These are phyloP conservation scores for Penicillium occitanis DNA, from an alignment of 2,329 filamentous ascomycete species.

Conservation along the genomic window DNA sequence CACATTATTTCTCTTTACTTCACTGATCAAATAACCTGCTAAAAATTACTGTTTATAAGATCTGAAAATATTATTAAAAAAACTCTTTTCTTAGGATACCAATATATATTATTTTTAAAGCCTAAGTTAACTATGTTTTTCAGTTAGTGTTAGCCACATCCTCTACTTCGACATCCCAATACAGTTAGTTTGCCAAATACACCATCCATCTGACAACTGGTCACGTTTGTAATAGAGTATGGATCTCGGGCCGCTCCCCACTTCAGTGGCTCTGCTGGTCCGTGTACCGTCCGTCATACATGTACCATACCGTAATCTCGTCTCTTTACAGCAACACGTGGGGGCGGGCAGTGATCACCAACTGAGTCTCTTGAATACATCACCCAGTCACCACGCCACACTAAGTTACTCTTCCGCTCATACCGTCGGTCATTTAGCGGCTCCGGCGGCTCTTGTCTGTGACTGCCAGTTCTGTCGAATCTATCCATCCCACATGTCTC, in stretches of 20 bases:
- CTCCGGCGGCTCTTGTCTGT: not conserved
- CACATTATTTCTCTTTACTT: too few species aligned
- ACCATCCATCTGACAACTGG: not conserved
- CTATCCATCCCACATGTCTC: not conserved
- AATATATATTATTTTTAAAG: too few species aligned
- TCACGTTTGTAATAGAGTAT: not conserved
- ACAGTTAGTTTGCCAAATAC: not conserved
- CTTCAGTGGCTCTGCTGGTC: not conserved
- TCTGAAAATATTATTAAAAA: not conserved
- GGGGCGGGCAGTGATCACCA: not conserved
- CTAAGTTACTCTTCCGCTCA: not conserved
- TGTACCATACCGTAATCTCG: not conserved
- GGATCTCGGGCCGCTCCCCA: constrained; percentile 15
- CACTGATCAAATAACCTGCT: too few species aligned
- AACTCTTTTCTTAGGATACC: too few species aligned
- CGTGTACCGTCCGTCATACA: not conserved
- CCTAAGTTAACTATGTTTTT: too few species aligned
- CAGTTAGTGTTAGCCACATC: not conserved
- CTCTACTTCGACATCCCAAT: not conserved
- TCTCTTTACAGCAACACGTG: not conserved
- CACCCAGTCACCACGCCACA: not conserved
- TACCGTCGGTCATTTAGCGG: not conserved
- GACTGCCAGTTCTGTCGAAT: not conserved
- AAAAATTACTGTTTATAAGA: not conserved
- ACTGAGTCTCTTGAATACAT: constrained; percentile 3